Percentiles rank a stretch among this genome's conserved stretches.
Conservation (phyloP, 2,329 filamentous ascomycete species). For the Penicillium concentricum region DNA sequence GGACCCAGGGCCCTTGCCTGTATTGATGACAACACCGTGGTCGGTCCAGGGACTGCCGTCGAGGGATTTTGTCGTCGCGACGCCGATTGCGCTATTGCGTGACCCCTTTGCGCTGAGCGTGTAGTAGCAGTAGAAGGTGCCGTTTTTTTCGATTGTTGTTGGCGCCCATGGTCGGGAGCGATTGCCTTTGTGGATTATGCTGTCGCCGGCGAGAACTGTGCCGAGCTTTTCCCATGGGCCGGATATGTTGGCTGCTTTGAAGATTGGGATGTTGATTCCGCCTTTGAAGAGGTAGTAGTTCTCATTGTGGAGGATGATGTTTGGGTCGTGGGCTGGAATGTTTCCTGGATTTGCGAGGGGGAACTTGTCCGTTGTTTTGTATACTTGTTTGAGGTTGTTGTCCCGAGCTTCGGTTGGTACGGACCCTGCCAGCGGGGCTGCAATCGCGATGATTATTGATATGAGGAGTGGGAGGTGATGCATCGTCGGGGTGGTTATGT, state of each 20-base stretch:
- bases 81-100: conserved; percentile 37
- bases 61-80: conserved; percentile 31
- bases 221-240: conserved; percentile 37
- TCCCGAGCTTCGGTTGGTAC: background rate
- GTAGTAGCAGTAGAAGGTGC: conserved; percentile 40
- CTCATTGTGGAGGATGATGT: conserved; percentile 30
- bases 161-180: conserved; percentile 38
- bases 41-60: conserved; percentile 33
- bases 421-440: background rate
- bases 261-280: conserved; percentile 16
- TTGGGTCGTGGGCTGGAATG: conserved; percentile 35
- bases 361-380: conserved; percentile 26
- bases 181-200: conserved; percentile 32
- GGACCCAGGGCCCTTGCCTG: conserved; percentile 26
- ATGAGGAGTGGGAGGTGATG: background rate
- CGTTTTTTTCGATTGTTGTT: conserved; percentile 29
- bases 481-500: background rate
- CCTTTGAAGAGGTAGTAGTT: conserved; percentile 38
- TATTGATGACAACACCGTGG: conserved; percentile 37
- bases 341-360: conserved; percentile 32
- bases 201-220: conserved; percentile 30
- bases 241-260: conserved; percentile 17
- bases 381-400: conserved; percentile 12
- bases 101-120: conserved; percentile 29
- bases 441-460: conserved; percentile 3